phyloP scores from a whole-genome alignment of 495 filamentous ascomycete genomes.

The Bacidia gigantensis region DNA sequence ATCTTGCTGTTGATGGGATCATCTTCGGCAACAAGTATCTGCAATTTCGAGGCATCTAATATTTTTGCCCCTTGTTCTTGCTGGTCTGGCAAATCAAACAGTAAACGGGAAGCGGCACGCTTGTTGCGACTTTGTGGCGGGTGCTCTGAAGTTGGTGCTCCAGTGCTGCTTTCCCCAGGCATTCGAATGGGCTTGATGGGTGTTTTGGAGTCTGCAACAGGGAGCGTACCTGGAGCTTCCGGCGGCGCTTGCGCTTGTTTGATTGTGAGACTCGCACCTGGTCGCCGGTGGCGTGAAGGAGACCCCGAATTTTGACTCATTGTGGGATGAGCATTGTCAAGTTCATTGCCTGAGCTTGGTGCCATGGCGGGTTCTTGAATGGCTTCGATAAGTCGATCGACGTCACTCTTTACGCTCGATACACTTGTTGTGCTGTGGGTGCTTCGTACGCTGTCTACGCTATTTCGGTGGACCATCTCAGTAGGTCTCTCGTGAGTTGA shows the following conservation, averaged over 20 bases:
- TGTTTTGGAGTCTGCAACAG: conserved; percentile 18
- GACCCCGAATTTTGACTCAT: background rate
- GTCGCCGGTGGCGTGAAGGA: background rate
- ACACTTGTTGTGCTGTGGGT: conserved; percentile 34
- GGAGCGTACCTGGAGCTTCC: conserved; percentile 17
- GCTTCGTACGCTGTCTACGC: conserved; percentile 23
- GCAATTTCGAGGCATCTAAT: conserved; percentile 31
- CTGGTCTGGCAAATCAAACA: conserved; percentile 15
- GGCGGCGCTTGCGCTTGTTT: background rate
- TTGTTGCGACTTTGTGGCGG: background rate
- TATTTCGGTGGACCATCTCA: conserved; percentile 21
- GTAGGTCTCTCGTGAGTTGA: conserved; percentile 1
- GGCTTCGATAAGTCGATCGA: conserved; percentile 61
- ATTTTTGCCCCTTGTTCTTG: conserved; percentile 8
- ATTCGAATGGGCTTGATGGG: conserved; percentile 20
- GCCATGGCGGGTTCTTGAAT: conserved; percentile 48
- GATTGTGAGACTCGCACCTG: conserved; percentile 3
- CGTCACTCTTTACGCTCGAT: conserved; percentile 46
- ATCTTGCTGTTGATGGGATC: conserved; percentile 89
- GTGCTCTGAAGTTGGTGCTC: conserved; percentile 3
- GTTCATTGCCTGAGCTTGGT: conserved; percentile 18
- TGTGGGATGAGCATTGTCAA: background rate
- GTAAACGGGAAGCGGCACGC: conserved; percentile 14
- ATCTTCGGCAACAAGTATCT: conserved; percentile 77
- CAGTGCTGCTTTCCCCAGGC: conserved; percentile 15